A percentile compares a stretch with the other conserved stretches of the same genome.
Evolutionary conservation across 164 flowering plant genomes (phyloP).

Genomic region (Macadamia integrifolia): DNA sequence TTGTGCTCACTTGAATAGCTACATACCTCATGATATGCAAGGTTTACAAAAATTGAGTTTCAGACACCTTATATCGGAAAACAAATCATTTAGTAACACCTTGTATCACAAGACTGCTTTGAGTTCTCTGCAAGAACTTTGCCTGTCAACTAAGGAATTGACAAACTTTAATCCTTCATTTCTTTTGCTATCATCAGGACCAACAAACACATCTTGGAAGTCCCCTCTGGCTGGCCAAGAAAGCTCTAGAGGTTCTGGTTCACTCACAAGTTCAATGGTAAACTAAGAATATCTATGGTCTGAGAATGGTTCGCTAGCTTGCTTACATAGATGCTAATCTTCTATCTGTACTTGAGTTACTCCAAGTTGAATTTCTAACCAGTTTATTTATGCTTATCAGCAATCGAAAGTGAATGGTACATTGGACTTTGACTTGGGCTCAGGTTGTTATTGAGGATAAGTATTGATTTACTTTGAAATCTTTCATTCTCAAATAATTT

Average conservation of each 20-base stretch:
- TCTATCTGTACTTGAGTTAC: not conserved
- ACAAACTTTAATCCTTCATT: not conserved
- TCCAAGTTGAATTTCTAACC: not conserved
- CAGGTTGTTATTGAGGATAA: constrained; percentile 36
- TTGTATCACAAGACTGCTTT: too few relatives aligned
- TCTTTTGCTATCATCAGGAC: constrained; percentile 31
- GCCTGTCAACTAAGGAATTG: too few relatives aligned
- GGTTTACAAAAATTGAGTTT: too few relatives aligned
- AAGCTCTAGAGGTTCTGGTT: constrained; percentile 24
- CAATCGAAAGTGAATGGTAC: constrained; percentile 47
- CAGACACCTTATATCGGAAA: too few relatives aligned
- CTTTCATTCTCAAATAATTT: not conserved
- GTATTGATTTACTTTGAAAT: not conserved
- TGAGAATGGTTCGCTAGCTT: not conserved
- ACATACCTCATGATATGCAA: too few relatives aligned
- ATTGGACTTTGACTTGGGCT: constrained; percentile 31
- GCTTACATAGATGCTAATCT: too few relatives aligned
- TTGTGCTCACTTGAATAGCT: too few relatives aligned
- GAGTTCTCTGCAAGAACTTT: too few relatives aligned
- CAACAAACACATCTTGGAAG: constrained; percentile 21
- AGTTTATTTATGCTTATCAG: constrained; percentile 25
- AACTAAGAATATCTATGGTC: constrained; percentile 7
- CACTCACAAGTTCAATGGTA: constrained; percentile 36
- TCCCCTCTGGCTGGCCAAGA: constrained; percentile 28
- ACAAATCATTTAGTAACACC: too few relatives aligned